Conservation (phyloP, 164 flowering plant species). For the Stephania cephalantha region DNA sequence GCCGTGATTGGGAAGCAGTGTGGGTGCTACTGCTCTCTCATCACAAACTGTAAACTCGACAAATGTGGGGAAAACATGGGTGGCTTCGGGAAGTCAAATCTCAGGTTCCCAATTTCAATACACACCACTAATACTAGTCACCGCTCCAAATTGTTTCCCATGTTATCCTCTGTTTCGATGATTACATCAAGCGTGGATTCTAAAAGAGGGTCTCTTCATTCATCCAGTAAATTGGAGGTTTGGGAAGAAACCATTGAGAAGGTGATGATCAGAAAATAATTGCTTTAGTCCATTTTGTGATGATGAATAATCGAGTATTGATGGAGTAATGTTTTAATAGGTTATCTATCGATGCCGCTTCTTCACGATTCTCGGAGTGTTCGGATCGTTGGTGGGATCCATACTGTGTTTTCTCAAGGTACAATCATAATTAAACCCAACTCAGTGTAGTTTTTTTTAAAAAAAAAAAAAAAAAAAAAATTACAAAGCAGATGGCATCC, state of each 20-base stretch:
- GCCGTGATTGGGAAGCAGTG: not conserved
- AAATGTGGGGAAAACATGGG: not conserved
- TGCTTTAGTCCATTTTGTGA: not conserved
- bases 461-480: no score
- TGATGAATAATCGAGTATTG: no score
- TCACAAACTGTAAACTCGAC: not conserved
- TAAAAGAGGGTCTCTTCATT: not conserved
- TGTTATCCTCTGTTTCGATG: not conserved
- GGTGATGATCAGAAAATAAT: slow-evolving; percentile 5
- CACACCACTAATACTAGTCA: not conserved
- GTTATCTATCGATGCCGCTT: slow-evolving; percentile 60
- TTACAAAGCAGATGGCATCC: no score
- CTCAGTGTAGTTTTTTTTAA: no score
- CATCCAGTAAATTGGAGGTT: not conserved
- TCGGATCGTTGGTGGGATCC: slow-evolving; percentile 70
- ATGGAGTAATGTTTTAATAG: slow-evolving; percentile 22
- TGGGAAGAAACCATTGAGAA: slow-evolving; percentile 19
- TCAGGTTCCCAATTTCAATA: slow-evolving; percentile 9
- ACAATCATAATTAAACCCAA: not conserved
- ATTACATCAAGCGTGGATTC: not conserved
- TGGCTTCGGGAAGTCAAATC: not conserved
- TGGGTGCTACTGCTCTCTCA: not conserved
- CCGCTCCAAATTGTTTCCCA: not conserved
- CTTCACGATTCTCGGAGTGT: slow-evolving; percentile 59
- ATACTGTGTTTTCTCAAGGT: slow-evolving; percentile 70